Evolutionary conservation across 192 early-diverging fungal genomes (phyloP).

Genomic region (Umbelopsis vinacea): DNA sequence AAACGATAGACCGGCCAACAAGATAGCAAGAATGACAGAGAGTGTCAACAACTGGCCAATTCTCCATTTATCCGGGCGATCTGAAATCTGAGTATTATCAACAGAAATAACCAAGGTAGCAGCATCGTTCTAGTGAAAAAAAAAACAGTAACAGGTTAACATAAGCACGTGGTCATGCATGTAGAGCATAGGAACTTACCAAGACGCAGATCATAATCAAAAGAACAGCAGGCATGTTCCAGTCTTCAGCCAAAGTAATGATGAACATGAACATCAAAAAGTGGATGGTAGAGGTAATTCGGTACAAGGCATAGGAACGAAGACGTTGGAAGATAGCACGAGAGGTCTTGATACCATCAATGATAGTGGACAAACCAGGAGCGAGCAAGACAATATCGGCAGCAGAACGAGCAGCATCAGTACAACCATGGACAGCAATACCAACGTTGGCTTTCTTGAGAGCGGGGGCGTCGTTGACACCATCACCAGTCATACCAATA

Average conservation of each 20-base stretch:
- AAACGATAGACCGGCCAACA: conserved; percentile 78
- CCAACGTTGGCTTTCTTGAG: conserved; percentile 95
- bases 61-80: conserved; percentile 90
- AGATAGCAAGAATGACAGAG: conserved; percentile 76
- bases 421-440: conserved; percentile 91
- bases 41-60: conserved; percentile 86
- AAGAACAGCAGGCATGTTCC: conserved; percentile 80
- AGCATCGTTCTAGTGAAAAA: conserved; percentile 68
- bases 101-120: conserved; percentile 89
- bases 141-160: neutral
- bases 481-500: conserved; percentile 94
- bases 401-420: conserved; percentile 90
- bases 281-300: conserved; percentile 93
- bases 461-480: conserved; percentile 95
- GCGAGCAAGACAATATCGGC: conserved; percentile 92
- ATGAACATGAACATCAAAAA: conserved; percentile 95
- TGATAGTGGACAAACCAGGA: conserved; percentile 85
- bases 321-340: conserved; percentile 93
- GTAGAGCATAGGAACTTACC: conserved; percentile 17
- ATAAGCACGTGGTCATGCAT: neutral
- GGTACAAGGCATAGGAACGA: conserved; percentile 86
- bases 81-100: conserved; percentile 89
- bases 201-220: conserved; percentile 89
- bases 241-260: conserved; percentile 77
- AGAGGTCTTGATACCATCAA: conserved; percentile 83